Evolutionary conservation across 257 asterid genomes (phyloP).

Genomic region (Nicotiana benthamiana): DNA sequence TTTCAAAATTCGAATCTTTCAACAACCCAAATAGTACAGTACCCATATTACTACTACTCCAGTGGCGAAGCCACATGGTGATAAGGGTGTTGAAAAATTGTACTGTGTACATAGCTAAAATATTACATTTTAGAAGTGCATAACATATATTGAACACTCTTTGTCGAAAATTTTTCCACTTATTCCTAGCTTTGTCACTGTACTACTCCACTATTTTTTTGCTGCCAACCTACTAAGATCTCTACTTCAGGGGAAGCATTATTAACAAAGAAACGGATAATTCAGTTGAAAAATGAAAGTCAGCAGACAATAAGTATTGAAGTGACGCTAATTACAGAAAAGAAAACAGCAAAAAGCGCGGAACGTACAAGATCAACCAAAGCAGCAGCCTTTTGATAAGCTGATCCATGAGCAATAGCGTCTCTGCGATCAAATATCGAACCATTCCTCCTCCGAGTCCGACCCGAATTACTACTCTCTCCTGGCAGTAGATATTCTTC

Average conservation of each 20-base stretch:
- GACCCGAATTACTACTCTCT: constrained; percentile 23
- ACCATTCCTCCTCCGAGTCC: constrained; percentile 15
- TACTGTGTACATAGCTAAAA: too few species aligned
- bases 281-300: not conserved
- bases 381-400: constrained; percentile 89
- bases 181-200: too few species aligned
- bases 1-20: not conserved
- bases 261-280: not conserved
- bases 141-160: too few species aligned
- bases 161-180: too few species aligned
- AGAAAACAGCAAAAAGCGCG: not conserved
- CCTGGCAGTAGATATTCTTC: constrained; percentile 42
- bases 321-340: not conserved
- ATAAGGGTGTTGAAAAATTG: too few species aligned
- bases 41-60: not conserved
- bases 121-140: too few species aligned
- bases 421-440: constrained; percentile 34
- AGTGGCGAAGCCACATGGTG: not conserved
- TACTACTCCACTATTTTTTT: not conserved
- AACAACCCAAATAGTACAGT: not conserved
- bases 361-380: constrained; percentile 83
- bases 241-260: not conserved
- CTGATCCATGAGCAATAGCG: constrained; percentile 77
- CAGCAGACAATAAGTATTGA: not conserved
- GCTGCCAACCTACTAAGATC: not conserved